Evolutionary conservation across 345 rosid genomes (phyloP).

Genomic region (Aquilaria malaccensis): DNA sequence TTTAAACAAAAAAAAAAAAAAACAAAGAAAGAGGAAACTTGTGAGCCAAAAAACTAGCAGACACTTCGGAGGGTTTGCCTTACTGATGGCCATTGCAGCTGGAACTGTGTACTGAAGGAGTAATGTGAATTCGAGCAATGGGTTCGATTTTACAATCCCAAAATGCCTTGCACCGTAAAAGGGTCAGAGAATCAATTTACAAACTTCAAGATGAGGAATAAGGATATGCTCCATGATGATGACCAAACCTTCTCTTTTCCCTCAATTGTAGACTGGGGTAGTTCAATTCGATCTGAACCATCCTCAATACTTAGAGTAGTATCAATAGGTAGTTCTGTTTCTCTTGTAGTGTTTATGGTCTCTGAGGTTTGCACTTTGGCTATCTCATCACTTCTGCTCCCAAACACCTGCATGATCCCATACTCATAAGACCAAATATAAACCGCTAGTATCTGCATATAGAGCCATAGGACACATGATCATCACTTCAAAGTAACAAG

Average conservation of each 20-base stretch:
- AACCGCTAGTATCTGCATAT: slow-evolving; percentile 24
- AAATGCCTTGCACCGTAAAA: slow-evolving; percentile 12
- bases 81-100: slow-evolving; percentile 24
- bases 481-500: not conserved
- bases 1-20: not conserved
- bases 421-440: slow-evolving; percentile 39
- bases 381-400: not conserved
- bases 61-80: too few species aligned
- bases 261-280: slow-evolving; percentile 6
- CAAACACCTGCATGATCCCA: slow-evolving; percentile 18
- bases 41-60: too few species aligned
- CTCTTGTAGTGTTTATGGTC: slow-evolving; percentile 7
- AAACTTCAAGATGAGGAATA: too few species aligned
- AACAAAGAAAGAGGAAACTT: too few species aligned
- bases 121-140: slow-evolving; percentile 16
- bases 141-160: slow-evolving; percentile 15
- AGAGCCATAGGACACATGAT: not conserved
- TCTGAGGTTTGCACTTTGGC: not conserved
- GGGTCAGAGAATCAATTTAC: not conserved
- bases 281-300: not conserved
- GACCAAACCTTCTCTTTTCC: slow-evolving; percentile 6
- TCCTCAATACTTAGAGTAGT: not conserved
- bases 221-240: too few species aligned
- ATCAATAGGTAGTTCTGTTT: not conserved
- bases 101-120: slow-evolving; percentile 31